Evolutionary conservation across 495 filamentous ascomycete genomes (phyloP), one percentile per base, ranked within the genome.

Genomic region (Amphirosellinia nigrospora): DNA sequence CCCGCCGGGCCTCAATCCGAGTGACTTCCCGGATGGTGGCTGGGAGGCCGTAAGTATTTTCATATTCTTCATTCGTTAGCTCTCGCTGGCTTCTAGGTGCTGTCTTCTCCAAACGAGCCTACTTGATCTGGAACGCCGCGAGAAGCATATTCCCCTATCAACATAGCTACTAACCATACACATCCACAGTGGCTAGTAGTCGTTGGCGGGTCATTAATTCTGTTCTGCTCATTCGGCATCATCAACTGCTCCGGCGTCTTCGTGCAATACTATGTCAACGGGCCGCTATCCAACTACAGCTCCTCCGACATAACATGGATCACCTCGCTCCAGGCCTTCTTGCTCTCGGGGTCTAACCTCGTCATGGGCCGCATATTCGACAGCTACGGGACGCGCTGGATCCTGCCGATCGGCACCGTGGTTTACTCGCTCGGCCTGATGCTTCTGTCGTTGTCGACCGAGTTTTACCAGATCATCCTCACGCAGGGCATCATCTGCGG

Each of bases 361-460:
- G 48, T 89, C 45, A 80, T 86, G 66, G 91, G 91, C 8, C 88
- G 86, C 55, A 41, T 92, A 11, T 93, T 85, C 74, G 93, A 96
- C 72, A 86, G 83, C 62, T 89, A 89, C 70, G 91, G 91, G 2
- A 91, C 92, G 1, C 81, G 84, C 34, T 89, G 79, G 66, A 81
- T 92, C 16, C 79, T 94, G 2, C 70, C 89, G 8, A 71, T 79
- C 11, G 91, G 91, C 26, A 85, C 86, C 0, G 74, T 91, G 23
- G 72, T 90, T 41, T 89, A 93, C 70, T 81, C 90, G 64, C 89
- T 93, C 69, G 91, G 90, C 7, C 76, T 93, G 9, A 93, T 93
- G 90, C 91, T 94, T 89, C 85, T 91, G 5, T 88, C 85, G 23
- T 77, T 91, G 1, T 85, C 86, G 3, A 84, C 80, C 15, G 69